Base-by-base conservation (phyloP, 345 rosid species). In the Gossypium thurberi region DNA sequence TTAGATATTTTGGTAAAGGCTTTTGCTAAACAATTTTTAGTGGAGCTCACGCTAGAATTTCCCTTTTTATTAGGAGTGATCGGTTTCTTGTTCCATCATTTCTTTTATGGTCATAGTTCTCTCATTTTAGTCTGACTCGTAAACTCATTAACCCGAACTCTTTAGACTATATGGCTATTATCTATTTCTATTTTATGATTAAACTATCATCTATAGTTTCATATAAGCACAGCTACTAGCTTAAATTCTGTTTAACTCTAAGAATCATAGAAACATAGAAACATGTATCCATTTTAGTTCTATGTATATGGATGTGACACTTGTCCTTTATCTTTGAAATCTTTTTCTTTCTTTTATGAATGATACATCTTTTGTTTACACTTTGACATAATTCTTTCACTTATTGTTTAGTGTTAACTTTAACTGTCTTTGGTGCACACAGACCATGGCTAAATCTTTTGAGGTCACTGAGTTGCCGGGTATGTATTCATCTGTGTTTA, bases 381-480 rank as follows among this genome's bases (percentile, higher is more conserved):
- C 10, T 50, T 47, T 69, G 57, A 51, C 46, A 14, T 48, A 17
- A 51, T 9, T 69, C 6, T 59, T 40, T 43, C 11, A 13, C n/a
- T 20, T 56, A 14, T 13, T 25, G 11, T 56, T 20, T 56, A 33
- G 14, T 51, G 33, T 37, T 78, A 18, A 80, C 73, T 50, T 51
- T 17, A 57, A 8, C 81, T 52, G 61, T 78, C 47, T 65, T 72
- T 63, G 43, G 17, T 71, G 42, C 65, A 83, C 75, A 95, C 75
- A 95, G 97, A 85, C 86, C 17, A 83, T 89, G 88, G 94, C 91
- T 55, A 95, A 92, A 74, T 91, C 97, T 21, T 87, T 92, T 48
- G 97, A 95, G 82, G 93, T 88, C 76, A 89, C 97, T 3, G 96
- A 89, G 44, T 84, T 89, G 71, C 98, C 98, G 77, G 99, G 99